Percentiles rank a stretch among this genome's conserved stretches.
Conservation (phyloP, 2,329 filamentous ascomycete genomes). For the Chaetomiaceae sp. region DNA sequence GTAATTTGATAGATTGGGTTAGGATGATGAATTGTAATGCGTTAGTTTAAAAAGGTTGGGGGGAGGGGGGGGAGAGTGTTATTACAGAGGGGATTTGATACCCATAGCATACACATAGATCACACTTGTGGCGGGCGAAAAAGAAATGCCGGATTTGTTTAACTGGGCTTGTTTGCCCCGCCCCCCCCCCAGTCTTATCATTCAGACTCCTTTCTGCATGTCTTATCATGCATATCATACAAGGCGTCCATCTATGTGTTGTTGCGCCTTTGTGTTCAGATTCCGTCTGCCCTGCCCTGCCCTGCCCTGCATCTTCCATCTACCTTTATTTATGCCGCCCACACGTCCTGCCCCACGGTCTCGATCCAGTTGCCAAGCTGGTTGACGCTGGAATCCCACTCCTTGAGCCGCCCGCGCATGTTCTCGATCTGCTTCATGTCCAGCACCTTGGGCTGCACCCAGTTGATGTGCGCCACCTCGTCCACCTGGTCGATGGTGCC, state of each 20-base stretch:
- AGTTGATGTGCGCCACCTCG: slow-evolving; percentile 89
- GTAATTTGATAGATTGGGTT: background rate
- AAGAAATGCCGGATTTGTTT: background rate
- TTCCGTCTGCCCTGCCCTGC: too few species aligned
- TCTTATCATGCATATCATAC: too few species aligned
- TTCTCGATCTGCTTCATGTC: slow-evolving; percentile 92
- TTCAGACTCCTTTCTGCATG: too few species aligned
- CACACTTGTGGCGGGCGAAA: too few species aligned
- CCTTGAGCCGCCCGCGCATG: slow-evolving; percentile 81
- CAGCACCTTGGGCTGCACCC: slow-evolving; percentile 97
- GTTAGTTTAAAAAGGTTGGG: too few species aligned
- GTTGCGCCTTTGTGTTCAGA: too few species aligned
- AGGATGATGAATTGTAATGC: too few species aligned
- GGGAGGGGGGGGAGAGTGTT: too few species aligned
- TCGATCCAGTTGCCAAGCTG: slow-evolving; percentile 97
- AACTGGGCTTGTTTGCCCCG: background rate
- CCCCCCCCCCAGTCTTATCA: too few species aligned
- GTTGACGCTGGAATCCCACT: slow-evolving; percentile 96
- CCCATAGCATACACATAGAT: too few species aligned
- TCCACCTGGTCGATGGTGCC: slow-evolving; percentile 97
- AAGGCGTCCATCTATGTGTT: slow-evolving; percentile 10
- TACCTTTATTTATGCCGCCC: slow-evolving; percentile 58
- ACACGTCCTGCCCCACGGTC: slow-evolving; percentile 87
- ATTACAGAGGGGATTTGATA: too few species aligned
- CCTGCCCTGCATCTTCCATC: too few species aligned